phyloP scores from a whole-genome alignment of 78 protist species.

The Carpediemonas membranifera region DNA sequence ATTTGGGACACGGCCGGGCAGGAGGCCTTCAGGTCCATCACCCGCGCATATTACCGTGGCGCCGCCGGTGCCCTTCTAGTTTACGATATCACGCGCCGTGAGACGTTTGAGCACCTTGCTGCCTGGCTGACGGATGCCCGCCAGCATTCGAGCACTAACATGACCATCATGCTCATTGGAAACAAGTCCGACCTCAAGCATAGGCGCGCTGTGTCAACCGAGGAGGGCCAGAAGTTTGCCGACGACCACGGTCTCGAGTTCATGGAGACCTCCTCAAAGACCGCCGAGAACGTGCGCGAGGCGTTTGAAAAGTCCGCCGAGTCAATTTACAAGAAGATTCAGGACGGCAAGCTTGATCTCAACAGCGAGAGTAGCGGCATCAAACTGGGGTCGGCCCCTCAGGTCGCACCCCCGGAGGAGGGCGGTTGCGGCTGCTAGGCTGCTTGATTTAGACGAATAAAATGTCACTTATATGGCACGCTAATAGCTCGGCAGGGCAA shows the following conservation, averaged over 20 bases:
- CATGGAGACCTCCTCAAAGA: constrained; percentile 92
- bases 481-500: too few species aligned
- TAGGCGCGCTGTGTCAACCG: constrained; percentile 62
- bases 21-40: constrained; percentile 42
- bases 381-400: background rate
- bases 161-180: constrained; percentile 89
- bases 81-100: constrained; percentile 68
- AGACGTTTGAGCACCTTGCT: constrained; percentile 82
- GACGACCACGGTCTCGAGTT: constrained; percentile 73
- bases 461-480: too few species aligned
- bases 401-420: too few species aligned
- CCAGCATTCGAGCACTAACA: constrained; percentile 57
- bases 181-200: constrained; percentile 80
- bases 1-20: constrained; percentile 66
- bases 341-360: background rate
- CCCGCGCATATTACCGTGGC: constrained; percentile 69
- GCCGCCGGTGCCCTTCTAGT: constrained; percentile 79
- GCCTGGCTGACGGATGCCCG: constrained; percentile 78
- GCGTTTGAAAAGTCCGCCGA: constrained; percentile 51
- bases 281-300: constrained; percentile 72
- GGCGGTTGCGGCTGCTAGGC: too few species aligned
- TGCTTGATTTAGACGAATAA: too few species aligned
- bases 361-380: constrained; percentile 7
- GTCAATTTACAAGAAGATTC: constrained; percentile 42
- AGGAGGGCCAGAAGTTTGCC: constrained; percentile 86